Base-by-base conservation (phyloP, 441 rosid species). In the California macrophylla region DNA sequence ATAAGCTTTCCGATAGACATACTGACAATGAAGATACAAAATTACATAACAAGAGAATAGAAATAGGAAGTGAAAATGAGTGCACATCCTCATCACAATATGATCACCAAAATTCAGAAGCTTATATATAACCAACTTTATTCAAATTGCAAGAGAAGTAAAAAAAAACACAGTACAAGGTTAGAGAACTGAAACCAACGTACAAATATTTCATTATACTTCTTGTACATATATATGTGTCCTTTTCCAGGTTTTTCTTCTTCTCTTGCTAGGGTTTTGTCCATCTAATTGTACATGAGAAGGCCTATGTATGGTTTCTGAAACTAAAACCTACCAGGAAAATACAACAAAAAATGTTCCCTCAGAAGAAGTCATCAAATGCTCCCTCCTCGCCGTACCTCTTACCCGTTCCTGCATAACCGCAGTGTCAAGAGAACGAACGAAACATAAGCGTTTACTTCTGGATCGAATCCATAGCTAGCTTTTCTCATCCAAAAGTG, bases 281-380 rank as follows among this genome's bases (percentile, higher is more conserved):
- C 69, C 61, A 30, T 56, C 72, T 60, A 65, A 76, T 32, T 72
- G 23, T 32, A 26, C 34, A 61, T 15, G 30, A 25, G 30, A 25
- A 61, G 26, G 36, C 40, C 40, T 28, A 61, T 24, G 34, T 28
- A 61, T 24, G 34, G 28, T 54, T 20, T 54, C 65, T 61, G 34
- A 61, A 24, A 15, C 34, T 24, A 28, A 61, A 61, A 54, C 28
- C 62, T 54, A 54, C 3, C 21, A 54, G 25, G 7, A 71, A 52
- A 34, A 47, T 64, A 47, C 58, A 64, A 5, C 29, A 60, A 56
- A 25, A 50, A 10, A 25, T 36, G 61, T 52, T 60, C 30, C 64
- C 30, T 60, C 84, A 90, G 82, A 90, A 90, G 82, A 90, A 60
- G 16, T 26, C 97, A 73, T 89, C 97, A 76, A 92, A 90, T 54